Conservation (phyloP, 2,329 filamentous ascomycete species). For the Penicillium paneum region DNA sequence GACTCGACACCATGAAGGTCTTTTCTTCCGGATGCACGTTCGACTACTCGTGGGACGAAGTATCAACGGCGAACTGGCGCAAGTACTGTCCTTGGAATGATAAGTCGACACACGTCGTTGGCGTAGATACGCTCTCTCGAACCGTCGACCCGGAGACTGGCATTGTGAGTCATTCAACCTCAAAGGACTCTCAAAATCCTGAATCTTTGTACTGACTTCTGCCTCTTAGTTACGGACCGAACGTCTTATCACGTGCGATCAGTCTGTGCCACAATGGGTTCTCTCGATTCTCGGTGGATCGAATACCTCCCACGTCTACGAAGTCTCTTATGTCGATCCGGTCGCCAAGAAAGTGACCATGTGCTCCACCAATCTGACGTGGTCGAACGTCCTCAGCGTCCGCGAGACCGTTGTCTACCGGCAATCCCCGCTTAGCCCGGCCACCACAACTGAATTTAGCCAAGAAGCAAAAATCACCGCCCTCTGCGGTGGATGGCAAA, state of each 20-base stretch:
- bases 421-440: conserved; percentile 53
- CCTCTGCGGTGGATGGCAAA: conserved; percentile 93
- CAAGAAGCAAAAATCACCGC: conserved; percentile 93
- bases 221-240: conserved; percentile 62
- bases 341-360: conserved; percentile 83
- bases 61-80: conserved; percentile 94
- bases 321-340: conserved; percentile 93
- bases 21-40: conserved; percentile 88
- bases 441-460: conserved; percentile 70
- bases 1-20: conserved; percentile 72
- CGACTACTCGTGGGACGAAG: conserved; percentile 98
- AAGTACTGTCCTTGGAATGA: conserved; percentile 99
- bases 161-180: conserved; percentile 53
- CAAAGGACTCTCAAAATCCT: background rate
- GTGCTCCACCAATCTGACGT: conserved; percentile 93
- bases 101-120: conserved; percentile 93
- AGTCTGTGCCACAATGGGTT: conserved; percentile 55
- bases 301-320: conserved; percentile 85
- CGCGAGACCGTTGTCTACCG: conserved; percentile 89
- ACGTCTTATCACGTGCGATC: conserved; percentile 56
- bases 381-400: conserved; percentile 82
- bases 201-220: conserved; percentile 10
- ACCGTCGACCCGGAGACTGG: conserved; percentile 61
- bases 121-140: conserved; percentile 87
- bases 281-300: conserved; percentile 72